Base-by-base conservation (phyloP, 164 flowering plant species). In the Magnolia officinalis region DNA sequence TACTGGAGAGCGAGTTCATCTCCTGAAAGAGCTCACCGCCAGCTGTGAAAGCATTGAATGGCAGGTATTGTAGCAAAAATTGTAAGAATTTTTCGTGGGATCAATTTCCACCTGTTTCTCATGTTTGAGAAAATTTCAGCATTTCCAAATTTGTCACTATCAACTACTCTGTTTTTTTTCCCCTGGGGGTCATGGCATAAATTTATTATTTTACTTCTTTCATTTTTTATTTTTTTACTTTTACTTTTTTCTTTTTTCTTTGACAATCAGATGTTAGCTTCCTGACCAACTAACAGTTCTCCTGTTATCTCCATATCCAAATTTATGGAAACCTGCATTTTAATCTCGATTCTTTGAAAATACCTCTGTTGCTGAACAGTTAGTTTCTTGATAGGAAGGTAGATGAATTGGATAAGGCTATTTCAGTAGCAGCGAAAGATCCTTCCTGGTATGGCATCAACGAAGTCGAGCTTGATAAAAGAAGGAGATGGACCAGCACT, bases 11-110 rank as follows among this genome's bases (percentile, higher is more conserved):
- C 85, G 83, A 69, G 82, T 72, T 21, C 86, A 83, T 74, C 88
- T 89, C 21, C 83, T 86, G 14, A 90, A 88, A 80, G 97, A 89
- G 84, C 86, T 96, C 45, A 84, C 89, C 77, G 81, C 90, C 73
- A 51, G 80, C 63, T 93, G 96, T 78, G 97, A 91, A 76, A 95
- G 99, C 91, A 89, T 93, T 75, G 90, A 86, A 76, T 95, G 99
- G 99, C 99, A 95, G 97, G 99, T 94, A 86, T 20, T 69, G 13
- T 50, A 72, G 29, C 24, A 10, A 45, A 61, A 75, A n/a, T 59
- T 24, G n/a, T 31, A 67, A 72, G 26, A 21, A 37, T 37, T 6
- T 6, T 72, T n/a, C 0, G 50, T 66, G 71, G 71, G 37, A 58
- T 4, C 8, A 14, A 19, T 2, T n/a, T 8, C 29, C 18, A 63